Base-by-base conservation (phyloP, 148 eudicot genomes). In the Rhododendron ovatum region DNA sequence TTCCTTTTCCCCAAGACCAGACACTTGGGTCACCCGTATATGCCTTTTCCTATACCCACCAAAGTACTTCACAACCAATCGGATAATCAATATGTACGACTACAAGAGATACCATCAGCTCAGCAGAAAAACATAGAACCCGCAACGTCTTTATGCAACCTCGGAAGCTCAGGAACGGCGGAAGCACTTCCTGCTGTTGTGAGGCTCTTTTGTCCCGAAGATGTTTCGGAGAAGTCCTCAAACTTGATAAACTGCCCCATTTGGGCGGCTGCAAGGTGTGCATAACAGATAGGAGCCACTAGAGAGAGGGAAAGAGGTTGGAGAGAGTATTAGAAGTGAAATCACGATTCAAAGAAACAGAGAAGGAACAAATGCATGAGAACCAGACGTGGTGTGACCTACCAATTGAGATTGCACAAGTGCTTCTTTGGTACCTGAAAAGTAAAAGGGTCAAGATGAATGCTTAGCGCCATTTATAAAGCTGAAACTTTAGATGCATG, bases 281-380 rank as follows among this genome's bases (percentile, higher is more conserved):
- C 98, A 88, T 98, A 98, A 73, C 91, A 90, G 88, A 98, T 88
- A 51, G 99, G 99, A 84, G 99, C 98, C 88, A 94, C 99, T 95
- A 92, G 84, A 90, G 86, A 84, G 43, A 51, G 24, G 41, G 61
- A 30, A 57, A 86, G 37, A 15, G 33, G 48, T 28, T 9, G 24
- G 83, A 83, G 53, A 83, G 24, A 82, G 82, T 3, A 45, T 59
- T 61, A n/a, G 63, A 28, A 20, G 24, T 57, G 41, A 47, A 55
- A 61, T 15, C 83, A 26, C 35, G 59, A 63, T 5, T 7, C 26
- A 39, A 37, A 37, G 13, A 75, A 76, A 35, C 37, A 69, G 15
- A 17, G 22, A 12, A 71, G 59, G 30, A 67, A 8, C 18, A 69
- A 67, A 47, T 69, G 2, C 14, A 10, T 33, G 50, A 33, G 69